phyloP scores from a whole-genome alignment of 192 early-diverging fungal genomes.

The Coemansia nantahalensis region DNA sequence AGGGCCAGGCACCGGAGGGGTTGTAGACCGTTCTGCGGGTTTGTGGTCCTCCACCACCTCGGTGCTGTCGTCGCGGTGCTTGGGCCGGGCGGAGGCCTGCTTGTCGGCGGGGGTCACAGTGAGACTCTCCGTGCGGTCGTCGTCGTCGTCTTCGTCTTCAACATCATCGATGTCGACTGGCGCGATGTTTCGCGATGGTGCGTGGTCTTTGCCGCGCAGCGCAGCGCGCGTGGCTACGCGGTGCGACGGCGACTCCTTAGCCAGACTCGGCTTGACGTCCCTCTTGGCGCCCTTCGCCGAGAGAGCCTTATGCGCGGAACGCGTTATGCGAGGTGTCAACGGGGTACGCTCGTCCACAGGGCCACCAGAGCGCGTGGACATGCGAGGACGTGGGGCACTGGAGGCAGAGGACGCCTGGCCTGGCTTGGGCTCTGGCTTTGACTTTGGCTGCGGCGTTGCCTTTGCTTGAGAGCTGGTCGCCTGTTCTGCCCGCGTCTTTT shows the following conservation, averaged over 20 bases:
- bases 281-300: background rate
- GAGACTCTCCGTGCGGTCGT: no score
- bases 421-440: no score
- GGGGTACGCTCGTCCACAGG: background rate
- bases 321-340: no score
- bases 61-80: background rate
- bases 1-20: background rate
- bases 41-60: constrained; percentile 13
- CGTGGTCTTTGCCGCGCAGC: constrained; percentile 7
- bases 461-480: constrained; percentile 1
- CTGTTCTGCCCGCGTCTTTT: no score
- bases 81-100: no score
- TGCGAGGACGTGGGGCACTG: background rate
- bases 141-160: no score
- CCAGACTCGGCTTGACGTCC: background rate
- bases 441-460: no score
- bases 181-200: constrained; percentile 2
- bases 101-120: no score
- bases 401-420: background rate
- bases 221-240: background rate
- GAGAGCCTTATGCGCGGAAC: background rate
- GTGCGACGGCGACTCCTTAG: background rate
- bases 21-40: background rate
- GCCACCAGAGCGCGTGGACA: background rate
- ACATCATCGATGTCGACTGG: constrained; percentile 13